Percentiles rank a stretch among this genome's conserved stretches.
These are phyloP conservation scores for Sporothrix humicola DNA, from an alignment of 2,329 filamentous ascomycete genomes.

Conservation along the genomic window DNA sequence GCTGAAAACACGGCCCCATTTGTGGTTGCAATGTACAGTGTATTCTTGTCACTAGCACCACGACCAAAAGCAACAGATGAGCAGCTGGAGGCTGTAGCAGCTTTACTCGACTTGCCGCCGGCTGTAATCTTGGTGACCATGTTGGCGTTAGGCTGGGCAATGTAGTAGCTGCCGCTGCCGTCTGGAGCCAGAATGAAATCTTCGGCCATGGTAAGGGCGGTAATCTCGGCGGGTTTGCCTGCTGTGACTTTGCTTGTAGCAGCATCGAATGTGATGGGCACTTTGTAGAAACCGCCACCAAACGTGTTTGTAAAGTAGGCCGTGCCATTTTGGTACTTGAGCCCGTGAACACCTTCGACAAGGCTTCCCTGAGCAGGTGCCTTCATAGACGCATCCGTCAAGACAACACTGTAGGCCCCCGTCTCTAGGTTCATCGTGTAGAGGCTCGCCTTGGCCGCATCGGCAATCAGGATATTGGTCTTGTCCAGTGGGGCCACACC, in stretches of 20 bases:
- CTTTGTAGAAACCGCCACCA: conserved; percentile 30
- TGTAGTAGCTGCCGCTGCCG: conserved; percentile 28
- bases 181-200: conserved; percentile 27
- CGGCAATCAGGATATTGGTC: conserved; percentile 43
- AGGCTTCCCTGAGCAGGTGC: conserved; percentile 42
- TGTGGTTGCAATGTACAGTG: conserved; percentile 29
- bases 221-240: conserved; percentile 20
- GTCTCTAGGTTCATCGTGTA: conserved; percentile 41
- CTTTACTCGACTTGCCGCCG: conserved; percentile 29
- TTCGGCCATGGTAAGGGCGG: conserved; percentile 26
- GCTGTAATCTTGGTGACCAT: conserved; percentile 8
- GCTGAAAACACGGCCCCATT: conserved; percentile 29
- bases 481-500: conserved; percentile 42
- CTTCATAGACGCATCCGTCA: conserved; percentile 43
- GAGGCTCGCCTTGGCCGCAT: conserved; percentile 43
- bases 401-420: conserved; percentile 40
- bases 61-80: conserved; percentile 31
- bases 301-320: conserved; percentile 46
- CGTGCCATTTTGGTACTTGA: conserved; percentile 41
- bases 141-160: conserved; percentile 28
- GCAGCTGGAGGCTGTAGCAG: conserved; percentile 21
- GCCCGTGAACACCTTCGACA: conserved; percentile 42
- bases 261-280: not conserved
- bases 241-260: not conserved
- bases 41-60: conserved; percentile 26